A percentile compares a stretch with the other conserved stretches of the same genome.
phyloP scores from a whole-genome alignment of 1,284 basidiomycete genomes.

The Cryptococcus maquisensis region DNA sequence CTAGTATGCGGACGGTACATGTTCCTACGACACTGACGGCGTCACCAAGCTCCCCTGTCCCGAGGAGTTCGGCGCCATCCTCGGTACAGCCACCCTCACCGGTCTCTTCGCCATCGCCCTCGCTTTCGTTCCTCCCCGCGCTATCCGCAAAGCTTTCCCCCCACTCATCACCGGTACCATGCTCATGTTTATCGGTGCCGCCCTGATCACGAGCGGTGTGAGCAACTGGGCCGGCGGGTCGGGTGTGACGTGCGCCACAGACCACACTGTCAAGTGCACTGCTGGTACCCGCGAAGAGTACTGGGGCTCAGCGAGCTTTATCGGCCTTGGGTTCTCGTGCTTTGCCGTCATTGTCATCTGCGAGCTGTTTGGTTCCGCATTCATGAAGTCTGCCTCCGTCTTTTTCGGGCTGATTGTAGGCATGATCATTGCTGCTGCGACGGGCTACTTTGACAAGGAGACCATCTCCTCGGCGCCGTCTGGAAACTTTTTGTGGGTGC shows the following conservation, averaged over 20 bases:
- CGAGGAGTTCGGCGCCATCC: constrained; percentile 29
- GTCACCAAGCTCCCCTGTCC: constrained; percentile 31
- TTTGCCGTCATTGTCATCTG: constrained; percentile 24
- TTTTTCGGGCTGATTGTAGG: constrained; percentile 34
- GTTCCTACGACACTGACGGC: constrained; percentile 20
- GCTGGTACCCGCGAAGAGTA: constrained; percentile 16
- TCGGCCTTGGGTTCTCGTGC: constrained; percentile 32
- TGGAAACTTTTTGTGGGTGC: constrained; percentile 31
- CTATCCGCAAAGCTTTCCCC: constrained; percentile 32
- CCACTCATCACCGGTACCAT: constrained; percentile 34
- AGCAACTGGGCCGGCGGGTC: constrained; percentile 38
- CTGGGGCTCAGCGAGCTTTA: constrained; percentile 29
- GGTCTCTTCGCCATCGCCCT: constrained; percentile 29
- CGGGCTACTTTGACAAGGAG: constrained; percentile 26
- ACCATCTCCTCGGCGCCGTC: constrained; percentile 23
- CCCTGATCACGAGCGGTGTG: constrained; percentile 26
- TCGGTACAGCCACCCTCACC: constrained; percentile 28
- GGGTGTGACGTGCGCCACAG: constrained; percentile 16
- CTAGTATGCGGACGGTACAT: constrained; percentile 28
- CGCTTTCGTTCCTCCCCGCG: constrained; percentile 29
- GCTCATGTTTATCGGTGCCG: constrained; percentile 33
- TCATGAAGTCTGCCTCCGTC: constrained; percentile 34
- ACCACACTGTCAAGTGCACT: constrained; percentile 25
- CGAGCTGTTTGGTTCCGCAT: constrained; percentile 36
- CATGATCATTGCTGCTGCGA: constrained; percentile 31